These are phyloP conservation scores for Picea abies DNA, from an alignment of 83 land plant species.

Conservation along the genomic window DNA sequence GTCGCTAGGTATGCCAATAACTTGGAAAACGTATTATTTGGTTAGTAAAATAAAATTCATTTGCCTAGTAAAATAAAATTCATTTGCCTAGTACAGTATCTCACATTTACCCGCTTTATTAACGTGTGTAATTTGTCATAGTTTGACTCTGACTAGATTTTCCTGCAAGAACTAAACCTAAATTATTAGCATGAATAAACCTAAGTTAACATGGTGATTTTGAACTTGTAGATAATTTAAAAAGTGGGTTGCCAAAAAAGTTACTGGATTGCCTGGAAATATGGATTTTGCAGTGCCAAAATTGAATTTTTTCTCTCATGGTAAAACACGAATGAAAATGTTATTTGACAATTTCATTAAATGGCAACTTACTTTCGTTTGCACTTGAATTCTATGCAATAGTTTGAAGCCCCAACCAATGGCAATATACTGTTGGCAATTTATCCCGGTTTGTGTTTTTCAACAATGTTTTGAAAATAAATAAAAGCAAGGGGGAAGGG, in stretches of 20 bases:
- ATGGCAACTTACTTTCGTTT: neutral
- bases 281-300: neutral
- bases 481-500: neutral
- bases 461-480: neutral
- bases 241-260: neutral
- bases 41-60: neutral
- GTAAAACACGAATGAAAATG: neutral
- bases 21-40: neutral
- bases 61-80: neutral
- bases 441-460: neutral
- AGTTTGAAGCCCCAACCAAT: no score
- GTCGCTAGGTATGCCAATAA: constrained; percentile 53
- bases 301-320: neutral
- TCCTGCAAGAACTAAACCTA: neutral
- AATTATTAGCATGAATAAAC: neutral
- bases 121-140: neutral
- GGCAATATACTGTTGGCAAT: neutral
- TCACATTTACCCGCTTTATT: neutral
- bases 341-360: neutral
- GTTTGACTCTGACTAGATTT: neutral
- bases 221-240: neutral
- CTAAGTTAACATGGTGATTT: neutral
- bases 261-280: neutral
- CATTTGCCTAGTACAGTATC: neutral
- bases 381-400: neutral